Evolutionary conservation across 2,329 filamentous ascomycete genomes (phyloP).

Genomic region (Sordariomycetes sp.): DNA sequence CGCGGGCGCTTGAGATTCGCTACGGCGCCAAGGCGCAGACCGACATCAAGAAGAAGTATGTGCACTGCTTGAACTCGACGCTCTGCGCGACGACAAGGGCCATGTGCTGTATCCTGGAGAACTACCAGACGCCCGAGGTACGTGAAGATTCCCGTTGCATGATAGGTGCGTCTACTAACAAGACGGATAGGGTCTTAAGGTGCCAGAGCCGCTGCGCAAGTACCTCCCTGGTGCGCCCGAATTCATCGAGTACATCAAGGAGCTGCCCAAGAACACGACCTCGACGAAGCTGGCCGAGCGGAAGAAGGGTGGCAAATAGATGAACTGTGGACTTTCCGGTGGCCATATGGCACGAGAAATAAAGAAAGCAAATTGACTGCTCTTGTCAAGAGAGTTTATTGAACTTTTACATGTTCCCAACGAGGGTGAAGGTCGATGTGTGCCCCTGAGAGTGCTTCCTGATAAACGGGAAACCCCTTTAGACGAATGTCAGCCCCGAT

Average conservation of each 20-base stretch:
- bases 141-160: slow-evolving; percentile 18
- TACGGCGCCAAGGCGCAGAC: slow-evolving; percentile 82
- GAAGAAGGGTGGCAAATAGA: slow-evolving; percentile 19
- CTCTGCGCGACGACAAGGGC: slow-evolving; percentile 87
- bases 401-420: no score
- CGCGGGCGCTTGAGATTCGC: slow-evolving; percentile 84
- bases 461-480: no score
- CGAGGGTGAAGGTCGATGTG: no score
- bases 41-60: slow-evolving; percentile 80
- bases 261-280: slow-evolving; percentile 62
- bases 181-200: slow-evolving; percentile 58
- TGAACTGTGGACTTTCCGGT: background rate
- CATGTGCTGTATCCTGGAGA: slow-evolving; percentile 90
- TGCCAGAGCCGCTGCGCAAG: slow-evolving; percentile 76
- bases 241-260: slow-evolving; percentile 82
- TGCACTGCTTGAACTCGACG: slow-evolving; percentile 85
- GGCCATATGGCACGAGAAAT: slow-evolving; percentile 1
- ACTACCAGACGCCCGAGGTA: slow-evolving; percentile 86
- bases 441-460: no score
- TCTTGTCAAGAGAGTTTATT: no score
- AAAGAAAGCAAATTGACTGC: background rate
- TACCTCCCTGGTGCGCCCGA: slow-evolving; percentile 86
- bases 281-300: slow-evolving; percentile 18
- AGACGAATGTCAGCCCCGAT: no score
- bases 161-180: background rate